A percentile compares a stretch with the other conserved stretches of the same genome.
phyloP scores from a whole-genome alignment of 2,329 filamentous ascomycete species.

The Ceratocystis lukuohia region DNA sequence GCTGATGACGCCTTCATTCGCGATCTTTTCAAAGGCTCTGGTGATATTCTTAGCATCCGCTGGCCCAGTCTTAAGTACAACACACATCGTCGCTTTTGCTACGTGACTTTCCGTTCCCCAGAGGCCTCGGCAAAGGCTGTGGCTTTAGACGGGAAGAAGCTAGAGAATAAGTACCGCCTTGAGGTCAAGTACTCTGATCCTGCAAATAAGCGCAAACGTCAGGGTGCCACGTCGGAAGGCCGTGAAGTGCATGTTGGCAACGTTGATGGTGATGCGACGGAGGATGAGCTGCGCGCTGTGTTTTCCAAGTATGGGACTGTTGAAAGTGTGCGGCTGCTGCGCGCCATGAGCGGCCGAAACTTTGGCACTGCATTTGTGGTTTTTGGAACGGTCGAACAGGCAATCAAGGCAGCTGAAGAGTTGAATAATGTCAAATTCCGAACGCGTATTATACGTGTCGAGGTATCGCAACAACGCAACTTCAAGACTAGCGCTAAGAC shows the following conservation, averaged over 20 bases:
- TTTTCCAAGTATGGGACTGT: conserved; percentile 68
- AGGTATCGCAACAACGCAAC: conserved; percentile 42
- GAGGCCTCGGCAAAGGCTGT: conserved; percentile 59
- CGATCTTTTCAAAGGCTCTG: conserved; percentile 57
- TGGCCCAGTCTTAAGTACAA: conserved; percentile 88
- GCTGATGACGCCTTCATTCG: conserved; percentile 60
- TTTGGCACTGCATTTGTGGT: conserved; percentile 72
- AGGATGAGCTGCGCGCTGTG: conserved; percentile 54
- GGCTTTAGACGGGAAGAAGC: conserved; percentile 50
- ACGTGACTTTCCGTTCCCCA: conserved; percentile 69
- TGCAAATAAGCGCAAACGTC: conserved; percentile 58
- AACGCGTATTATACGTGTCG: conserved; percentile 53
- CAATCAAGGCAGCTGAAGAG: conserved; percentile 49
- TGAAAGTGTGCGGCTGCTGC: conserved; percentile 57
- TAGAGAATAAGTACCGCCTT: conserved; percentile 57
- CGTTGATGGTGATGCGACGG: conserved; percentile 46
- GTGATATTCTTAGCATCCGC: conserved; percentile 70
- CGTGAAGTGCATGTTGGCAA: conserved; percentile 72
- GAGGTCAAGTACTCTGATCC: conserved; percentile 78
- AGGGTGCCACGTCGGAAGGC: conserved; percentile 71
- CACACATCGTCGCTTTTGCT: conserved; percentile 82
- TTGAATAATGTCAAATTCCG: conserved; percentile 60
- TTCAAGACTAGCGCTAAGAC: conserved; percentile 42
- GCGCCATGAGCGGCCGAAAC: conserved; percentile 51
- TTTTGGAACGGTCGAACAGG: conserved; percentile 57